These are phyloP conservation scores for Ophiostoma sp. DNA, from an alignment of 2,329 filamentous ascomycete genomes.

Conservation along the genomic window DNA sequence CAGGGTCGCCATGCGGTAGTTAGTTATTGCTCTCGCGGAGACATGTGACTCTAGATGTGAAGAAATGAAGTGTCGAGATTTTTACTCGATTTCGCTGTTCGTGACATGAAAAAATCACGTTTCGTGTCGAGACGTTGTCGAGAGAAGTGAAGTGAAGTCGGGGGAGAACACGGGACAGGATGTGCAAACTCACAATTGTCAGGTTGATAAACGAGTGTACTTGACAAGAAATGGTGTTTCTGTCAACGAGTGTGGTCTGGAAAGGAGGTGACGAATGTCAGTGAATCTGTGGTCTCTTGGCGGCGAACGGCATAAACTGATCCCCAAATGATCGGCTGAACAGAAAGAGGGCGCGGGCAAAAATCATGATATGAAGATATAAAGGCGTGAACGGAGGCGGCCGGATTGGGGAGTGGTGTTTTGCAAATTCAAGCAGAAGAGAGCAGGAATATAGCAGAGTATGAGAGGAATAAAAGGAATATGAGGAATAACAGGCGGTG, in stretches of 20 bases:
- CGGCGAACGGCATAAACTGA: conserved; percentile 35
- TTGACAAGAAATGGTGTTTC: conserved; percentile 48
- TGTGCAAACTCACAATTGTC: conserved; percentile 46
- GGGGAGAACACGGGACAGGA: neutral
- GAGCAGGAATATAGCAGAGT: neutral
- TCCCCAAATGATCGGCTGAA: conserved; percentile 36
- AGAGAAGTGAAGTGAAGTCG: neutral
- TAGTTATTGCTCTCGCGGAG: neutral
- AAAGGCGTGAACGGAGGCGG: conserved; percentile 8
- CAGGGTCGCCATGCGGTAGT: conserved; percentile 13
- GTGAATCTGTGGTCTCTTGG: conserved; percentile 27
- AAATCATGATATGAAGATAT: conserved; percentile 5
- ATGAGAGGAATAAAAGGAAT: conserved; percentile 1
- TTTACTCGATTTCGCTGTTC: neutral
- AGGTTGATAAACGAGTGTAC: conserved; percentile 58
- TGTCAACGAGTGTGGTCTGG: conserved; percentile 52
- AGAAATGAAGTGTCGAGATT: neutral
- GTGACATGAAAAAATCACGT: neutral
- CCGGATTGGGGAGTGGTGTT: conserved; percentile 20
- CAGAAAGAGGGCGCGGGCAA: conserved; percentile 14
- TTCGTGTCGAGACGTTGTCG: neutral
- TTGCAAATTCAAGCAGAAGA: neutral
- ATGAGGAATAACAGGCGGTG: conserved; percentile 14
- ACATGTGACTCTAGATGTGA: neutral
- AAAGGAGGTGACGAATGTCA: conserved; percentile 27